Percentiles rank a stretch among this genome's conserved stretches.
phyloP scores from a whole-genome alignment of 805 yeast species.

The Pichia cabralensis region DNA sequence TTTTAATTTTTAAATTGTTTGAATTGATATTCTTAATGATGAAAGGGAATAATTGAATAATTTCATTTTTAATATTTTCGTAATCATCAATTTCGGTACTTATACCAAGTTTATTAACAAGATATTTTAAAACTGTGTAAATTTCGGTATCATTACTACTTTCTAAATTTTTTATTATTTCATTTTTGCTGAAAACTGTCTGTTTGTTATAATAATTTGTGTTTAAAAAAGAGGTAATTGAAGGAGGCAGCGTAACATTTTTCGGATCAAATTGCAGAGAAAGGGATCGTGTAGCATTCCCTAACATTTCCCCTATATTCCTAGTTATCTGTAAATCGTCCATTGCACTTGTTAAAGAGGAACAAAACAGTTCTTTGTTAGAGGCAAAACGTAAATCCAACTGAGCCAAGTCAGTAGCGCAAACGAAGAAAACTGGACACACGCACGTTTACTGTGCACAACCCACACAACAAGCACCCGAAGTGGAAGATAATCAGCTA shows the following conservation, averaged over 20 bases:
- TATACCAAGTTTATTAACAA: constrained; percentile 30
- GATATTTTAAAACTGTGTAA: constrained; percentile 47
- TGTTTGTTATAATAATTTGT: constrained; percentile 15
- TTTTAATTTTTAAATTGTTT: constrained; percentile 49
- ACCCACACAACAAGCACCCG: no score
- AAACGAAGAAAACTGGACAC: no score
- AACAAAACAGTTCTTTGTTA: no score
- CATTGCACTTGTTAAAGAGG: constrained; percentile 7
- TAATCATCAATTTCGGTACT: background rate
- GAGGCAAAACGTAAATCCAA: no score
- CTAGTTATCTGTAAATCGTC: constrained; percentile 11
- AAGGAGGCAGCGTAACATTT: constrained; percentile 13
- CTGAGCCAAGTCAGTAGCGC: background rate
- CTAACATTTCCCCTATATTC: constrained; percentile 15
- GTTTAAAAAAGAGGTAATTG: constrained; percentile 16
- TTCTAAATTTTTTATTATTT: constrained; percentile 54
- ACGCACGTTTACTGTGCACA: no score
- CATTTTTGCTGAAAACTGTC: constrained; percentile 40
- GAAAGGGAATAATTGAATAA: constrained; percentile 58
- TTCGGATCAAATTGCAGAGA: constrained; percentile 9
- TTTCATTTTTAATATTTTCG: constrained; percentile 21
- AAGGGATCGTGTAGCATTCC: constrained; percentile 11
- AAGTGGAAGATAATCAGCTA: no score
- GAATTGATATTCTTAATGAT: constrained; percentile 84
- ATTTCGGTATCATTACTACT: constrained; percentile 62